Base-by-base conservation (phyloP, 805 yeast genomes). In the Teunomyces funiuensis region DNA sequence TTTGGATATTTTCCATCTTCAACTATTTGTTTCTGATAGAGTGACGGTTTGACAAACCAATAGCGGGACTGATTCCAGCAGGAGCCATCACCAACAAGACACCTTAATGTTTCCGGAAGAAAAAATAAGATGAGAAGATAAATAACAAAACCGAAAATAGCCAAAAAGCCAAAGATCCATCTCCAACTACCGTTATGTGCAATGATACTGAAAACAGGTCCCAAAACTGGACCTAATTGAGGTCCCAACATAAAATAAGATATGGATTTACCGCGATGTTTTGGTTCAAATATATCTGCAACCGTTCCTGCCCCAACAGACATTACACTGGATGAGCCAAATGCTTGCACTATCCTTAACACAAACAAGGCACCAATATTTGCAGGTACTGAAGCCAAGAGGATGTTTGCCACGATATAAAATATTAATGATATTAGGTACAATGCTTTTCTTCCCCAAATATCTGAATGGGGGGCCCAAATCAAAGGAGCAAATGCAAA, bases 391-490 rank as follows among this genome's bases (percentile, higher is more conserved):
- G 53, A 42, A 2, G 69, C 65, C 17, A 66, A 46, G 11, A 66
- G 45, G 14, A 64, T 39, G 37, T 60, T 63, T 1, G 71, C 55
- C 3, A 56, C 17, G 6, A 60, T 47, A 41, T 54, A 66, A 5
- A 65, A 36, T 2, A 52, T 33, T 16, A 64, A 46, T 0, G 70
- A 61, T 1, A 57, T 37, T 14, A 62, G 28, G 30, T 62, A 62
- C 26, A 64, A 47, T 2, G 56, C 54, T 43, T 64, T 58, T 23
- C 72, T 47, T 4, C 83, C 83, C 3, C 78, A 77, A 43, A 62
- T 57, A 49, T 79, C 85, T 3, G 83, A 78, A 58, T 69, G 65
- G 2, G 73, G 57, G 0, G 82, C 82, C 80, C 82, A 78, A 11
- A 78, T 44, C 37, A 79, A 51, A 1, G 84, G 85, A 0, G 79